Conservation (phyloP, 2,329 filamentous ascomycete species). For the Dactylellina haptotyla region DNA sequence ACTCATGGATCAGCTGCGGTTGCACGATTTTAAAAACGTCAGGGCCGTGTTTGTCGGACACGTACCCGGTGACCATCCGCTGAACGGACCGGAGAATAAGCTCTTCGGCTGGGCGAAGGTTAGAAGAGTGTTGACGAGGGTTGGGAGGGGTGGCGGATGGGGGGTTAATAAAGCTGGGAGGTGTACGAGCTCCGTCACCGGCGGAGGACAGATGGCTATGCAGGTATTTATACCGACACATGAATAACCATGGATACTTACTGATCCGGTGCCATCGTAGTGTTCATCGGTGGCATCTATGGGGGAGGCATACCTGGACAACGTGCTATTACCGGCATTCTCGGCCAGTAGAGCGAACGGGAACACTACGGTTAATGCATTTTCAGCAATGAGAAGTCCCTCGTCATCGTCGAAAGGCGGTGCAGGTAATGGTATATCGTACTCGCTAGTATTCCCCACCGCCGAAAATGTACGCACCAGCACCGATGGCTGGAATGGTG, state of each 20-base stretch:
- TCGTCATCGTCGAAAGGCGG: conserved; percentile 32
- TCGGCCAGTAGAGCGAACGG: conserved; percentile 58
- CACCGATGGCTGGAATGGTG: conserved; percentile 80
- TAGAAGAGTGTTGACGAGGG: conserved; percentile 67
- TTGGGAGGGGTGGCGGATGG: conserved; percentile 41
- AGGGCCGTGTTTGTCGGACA: conserved; percentile 80
- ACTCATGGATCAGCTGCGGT: conserved; percentile 69
- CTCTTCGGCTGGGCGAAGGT: conserved; percentile 82
- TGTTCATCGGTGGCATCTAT: conserved; percentile 42
- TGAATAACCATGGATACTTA: neutral
- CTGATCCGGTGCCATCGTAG: conserved; percentile 6
- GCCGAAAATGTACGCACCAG: conserved; percentile 79
- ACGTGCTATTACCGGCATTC: conserved; percentile 35
- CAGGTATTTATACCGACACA: conserved; percentile 73
- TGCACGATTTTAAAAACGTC: conserved; percentile 76
- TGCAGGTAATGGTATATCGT: conserved; percentile 63
- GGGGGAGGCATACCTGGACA: conserved; percentile 32
- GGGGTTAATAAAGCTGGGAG: conserved; percentile 22
- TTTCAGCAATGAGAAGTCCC: conserved; percentile 40
- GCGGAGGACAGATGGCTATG: conserved; percentile 65
- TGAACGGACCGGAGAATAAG: conserved; percentile 65
- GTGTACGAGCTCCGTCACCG: conserved; percentile 61
- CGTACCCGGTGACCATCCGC: conserved; percentile 74
- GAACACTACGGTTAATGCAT: conserved; percentile 64
- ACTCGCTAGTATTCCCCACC: conserved; percentile 83